Percentiles rank a stretch among this genome's conserved stretches.
Conservation (phyloP, 257 asterid species). For the Solanum chmielewskii region DNA sequence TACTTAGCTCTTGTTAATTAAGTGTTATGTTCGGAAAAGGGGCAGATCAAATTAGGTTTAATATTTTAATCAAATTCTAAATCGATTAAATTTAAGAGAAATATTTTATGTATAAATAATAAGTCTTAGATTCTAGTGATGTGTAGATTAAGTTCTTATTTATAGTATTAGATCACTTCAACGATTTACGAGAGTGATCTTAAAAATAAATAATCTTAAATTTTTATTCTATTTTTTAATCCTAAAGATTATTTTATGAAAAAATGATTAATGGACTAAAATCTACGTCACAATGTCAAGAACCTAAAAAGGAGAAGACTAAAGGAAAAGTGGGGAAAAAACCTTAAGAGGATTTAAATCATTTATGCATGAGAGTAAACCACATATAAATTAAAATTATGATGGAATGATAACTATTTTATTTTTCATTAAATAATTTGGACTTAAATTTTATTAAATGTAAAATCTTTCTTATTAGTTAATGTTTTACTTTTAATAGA, state of each 20-base stretch:
- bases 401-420: background rate
- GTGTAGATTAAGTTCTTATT: background rate
- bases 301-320: background rate
- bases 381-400: background rate
- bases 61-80: no score
- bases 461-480: background rate
- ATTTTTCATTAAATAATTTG: background rate
- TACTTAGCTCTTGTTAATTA: background rate
- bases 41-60: background rate
- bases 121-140: background rate
- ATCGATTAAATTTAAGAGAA: background rate
- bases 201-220: background rate
- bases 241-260: no score
- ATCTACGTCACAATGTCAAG: background rate
- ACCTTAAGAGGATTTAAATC: background rate
- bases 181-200: background rate
- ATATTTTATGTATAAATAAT: background rate
- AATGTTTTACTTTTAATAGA: fast-evolving
- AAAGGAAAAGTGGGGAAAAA: background rate
- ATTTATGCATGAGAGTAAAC: background rate
- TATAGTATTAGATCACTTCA: background rate
- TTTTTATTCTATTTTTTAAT: background rate
- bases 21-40: background rate
- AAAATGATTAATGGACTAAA: background rate
- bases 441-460: fast-evolving